A percentile compares a stretch with the other conserved stretches of the same genome.
phyloP scores from a whole-genome alignment of 2,329 filamentous ascomycete genomes.

The Fusarium praegraminearum region DNA sequence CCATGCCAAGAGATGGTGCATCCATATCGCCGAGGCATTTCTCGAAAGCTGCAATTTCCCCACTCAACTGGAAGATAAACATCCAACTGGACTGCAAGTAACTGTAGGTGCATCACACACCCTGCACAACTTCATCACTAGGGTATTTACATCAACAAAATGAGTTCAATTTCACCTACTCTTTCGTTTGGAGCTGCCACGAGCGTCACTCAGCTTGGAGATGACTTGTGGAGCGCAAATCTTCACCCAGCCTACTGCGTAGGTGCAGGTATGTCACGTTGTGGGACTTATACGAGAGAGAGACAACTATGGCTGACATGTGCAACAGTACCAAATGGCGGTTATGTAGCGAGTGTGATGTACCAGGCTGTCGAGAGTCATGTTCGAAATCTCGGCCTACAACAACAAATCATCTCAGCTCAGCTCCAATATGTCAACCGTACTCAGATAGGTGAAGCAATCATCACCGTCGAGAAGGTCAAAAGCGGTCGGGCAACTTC shows the following conservation, averaged over 20 bases:
- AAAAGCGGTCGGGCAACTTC: not conserved
- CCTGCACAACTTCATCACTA: not conserved
- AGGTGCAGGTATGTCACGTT: not conserved
- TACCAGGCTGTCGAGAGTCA: not conserved
- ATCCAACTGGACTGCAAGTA: not conserved
- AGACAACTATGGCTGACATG: not conserved
- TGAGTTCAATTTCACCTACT: not conserved
- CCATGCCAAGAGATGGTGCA: not conserved
- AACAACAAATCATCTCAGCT: not conserved
- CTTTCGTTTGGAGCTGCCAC: not conserved
- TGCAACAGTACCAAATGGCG: not conserved
- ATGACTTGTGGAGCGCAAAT: not conserved
- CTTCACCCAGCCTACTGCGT: not conserved
- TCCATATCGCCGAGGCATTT: not conserved
- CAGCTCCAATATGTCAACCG: constrained; percentile 1
- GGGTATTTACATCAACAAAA: not conserved
- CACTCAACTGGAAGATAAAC: not conserved
- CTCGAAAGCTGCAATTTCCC: not conserved
- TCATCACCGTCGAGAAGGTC: not conserved
- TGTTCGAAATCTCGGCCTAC: not conserved
- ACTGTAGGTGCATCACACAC: accelerated
- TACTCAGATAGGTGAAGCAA: not conserved
- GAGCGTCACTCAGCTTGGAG: not conserved
- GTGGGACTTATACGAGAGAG: not conserved
- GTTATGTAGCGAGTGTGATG: not conserved